Conservation (phyloP, 1,139 yeast species). For the Candida sp. region DNA sequence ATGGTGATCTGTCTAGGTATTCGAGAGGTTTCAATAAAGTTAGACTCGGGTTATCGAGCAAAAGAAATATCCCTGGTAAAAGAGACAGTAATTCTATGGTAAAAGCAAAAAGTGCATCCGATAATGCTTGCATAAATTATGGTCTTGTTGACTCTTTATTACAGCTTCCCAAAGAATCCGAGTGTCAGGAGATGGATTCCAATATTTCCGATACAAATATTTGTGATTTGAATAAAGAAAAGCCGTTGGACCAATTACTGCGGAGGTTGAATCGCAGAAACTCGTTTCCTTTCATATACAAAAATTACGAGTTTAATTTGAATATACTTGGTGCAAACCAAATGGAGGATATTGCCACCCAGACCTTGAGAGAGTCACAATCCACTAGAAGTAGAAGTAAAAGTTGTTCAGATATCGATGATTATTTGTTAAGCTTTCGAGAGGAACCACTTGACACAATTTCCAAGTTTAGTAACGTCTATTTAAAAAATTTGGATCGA, state of each 20-base stretch:
- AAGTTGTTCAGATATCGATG: conserved; percentile 1
- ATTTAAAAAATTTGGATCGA: conserved; percentile 19
- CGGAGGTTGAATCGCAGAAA: conserved; percentile 36
- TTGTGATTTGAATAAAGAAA: conserved; percentile 1
- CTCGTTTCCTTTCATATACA: conserved; percentile 36
- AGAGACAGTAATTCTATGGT: neutral
- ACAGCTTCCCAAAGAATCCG: conserved; percentile 14
- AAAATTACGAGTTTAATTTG: conserved; percentile 23
- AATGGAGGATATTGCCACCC: conserved; percentile 8
- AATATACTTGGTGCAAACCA: conserved; percentile 22
- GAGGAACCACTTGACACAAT: conserved; percentile 14
- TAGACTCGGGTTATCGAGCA: conserved; percentile 33
- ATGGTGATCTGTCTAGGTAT: conserved; percentile 24
- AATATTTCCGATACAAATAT: conserved; percentile 1
- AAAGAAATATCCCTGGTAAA: neutral
- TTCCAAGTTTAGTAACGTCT: conserved; percentile 20
- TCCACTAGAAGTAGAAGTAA: neutral
- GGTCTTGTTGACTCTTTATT: conserved; percentile 19
- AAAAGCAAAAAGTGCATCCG: conserved; percentile 4
- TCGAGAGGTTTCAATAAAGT: conserved; percentile 35
- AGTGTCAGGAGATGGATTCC: conserved; percentile 7
- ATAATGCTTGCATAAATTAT: conserved; percentile 5
- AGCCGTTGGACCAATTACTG: conserved; percentile 13
- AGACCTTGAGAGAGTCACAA: neutral
- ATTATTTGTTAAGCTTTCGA: neutral